Conservation (phyloP, 2,329 filamentous ascomycete genomes). For the Colletotrichum siamense region DNA sequence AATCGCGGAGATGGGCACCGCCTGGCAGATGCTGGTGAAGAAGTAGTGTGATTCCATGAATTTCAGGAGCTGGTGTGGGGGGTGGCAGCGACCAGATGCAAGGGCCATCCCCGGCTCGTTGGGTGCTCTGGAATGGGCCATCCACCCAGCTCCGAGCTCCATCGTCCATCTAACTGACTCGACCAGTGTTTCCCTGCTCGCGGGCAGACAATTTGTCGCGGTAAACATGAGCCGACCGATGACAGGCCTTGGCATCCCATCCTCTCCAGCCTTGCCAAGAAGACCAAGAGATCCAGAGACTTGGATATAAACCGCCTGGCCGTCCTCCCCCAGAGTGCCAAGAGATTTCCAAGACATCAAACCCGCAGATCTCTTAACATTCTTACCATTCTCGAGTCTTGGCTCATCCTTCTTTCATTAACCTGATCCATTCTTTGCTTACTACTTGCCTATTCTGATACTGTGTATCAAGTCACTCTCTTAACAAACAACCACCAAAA, state of each 20-base stretch:
- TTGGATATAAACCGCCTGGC: conserved; percentile 19
- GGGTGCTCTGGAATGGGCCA: not conserved
- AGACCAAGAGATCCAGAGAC: not conserved
- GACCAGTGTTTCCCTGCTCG: not conserved
- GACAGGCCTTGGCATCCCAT: not conserved
- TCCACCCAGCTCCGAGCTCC: not conserved
- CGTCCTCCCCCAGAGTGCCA: conserved; percentile 13
- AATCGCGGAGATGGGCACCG: conserved; percentile 3
- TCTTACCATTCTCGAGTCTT: conserved; percentile 18
- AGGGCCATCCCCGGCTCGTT: not conserved
- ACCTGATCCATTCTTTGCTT: not conserved
- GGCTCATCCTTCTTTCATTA: conserved; percentile 10
- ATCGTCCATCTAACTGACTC: conserved; percentile 9
- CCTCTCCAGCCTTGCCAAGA: conserved; percentile 1
- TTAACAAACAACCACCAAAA: not conserved
- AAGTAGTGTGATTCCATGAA: not conserved
- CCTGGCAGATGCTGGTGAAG: not conserved
- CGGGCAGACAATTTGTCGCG: not conserved
- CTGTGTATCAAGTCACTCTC: conserved; percentile 11
- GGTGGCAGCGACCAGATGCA: not conserved
- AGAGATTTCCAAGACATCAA: conserved; percentile 16
- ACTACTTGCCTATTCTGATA: not conserved
- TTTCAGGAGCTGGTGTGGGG: conserved; percentile 14
- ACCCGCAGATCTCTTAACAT: conserved; percentile 13
- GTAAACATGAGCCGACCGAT: not conserved